phyloP scores from a whole-genome alignment of 306 rosid genomes.

The Rubus idaeus region DNA sequence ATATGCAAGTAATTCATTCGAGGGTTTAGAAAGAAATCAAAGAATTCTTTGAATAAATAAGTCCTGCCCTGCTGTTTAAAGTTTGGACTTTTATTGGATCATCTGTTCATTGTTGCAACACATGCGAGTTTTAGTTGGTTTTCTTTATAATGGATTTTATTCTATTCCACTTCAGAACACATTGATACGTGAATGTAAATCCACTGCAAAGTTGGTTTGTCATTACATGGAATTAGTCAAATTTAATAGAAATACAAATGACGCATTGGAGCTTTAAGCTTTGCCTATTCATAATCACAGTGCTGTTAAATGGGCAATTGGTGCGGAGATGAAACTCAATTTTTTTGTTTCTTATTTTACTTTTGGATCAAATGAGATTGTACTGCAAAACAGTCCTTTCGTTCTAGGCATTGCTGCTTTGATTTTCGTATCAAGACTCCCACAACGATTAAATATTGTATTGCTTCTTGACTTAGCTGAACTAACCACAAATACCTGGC shows the following conservation, averaged over 20 bases:
- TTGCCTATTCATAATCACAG: not conserved
- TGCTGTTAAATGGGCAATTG: not conserved
- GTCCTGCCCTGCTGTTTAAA: not conserved
- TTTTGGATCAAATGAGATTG: not conserved
- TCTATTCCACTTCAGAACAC: no score
- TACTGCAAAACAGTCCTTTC: not conserved
- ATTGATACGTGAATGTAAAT: no score
- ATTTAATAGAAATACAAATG: no score
- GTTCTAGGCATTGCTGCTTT: not conserved
- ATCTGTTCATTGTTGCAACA: no score
- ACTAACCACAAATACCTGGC: not conserved
- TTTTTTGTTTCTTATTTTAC: not conserved
- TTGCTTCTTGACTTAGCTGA: slow-evolving; percentile 1
- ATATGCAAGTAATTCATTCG: not conserved
- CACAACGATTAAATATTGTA: not conserved
- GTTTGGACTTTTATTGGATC: not conserved
- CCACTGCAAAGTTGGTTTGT: no score
- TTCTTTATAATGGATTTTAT: no score
- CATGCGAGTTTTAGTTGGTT: no score
- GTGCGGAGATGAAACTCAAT: not conserved
- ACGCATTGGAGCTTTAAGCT: no score
- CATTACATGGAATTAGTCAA: no score
- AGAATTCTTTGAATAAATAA: not conserved
- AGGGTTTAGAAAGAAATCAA: not conserved
- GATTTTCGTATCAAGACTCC: not conserved